A percentile compares a stretch with the other conserved stretches of the same genome.
Conservation (phyloP, 129 eudicot species). For the Escallonia rubra region DNA sequence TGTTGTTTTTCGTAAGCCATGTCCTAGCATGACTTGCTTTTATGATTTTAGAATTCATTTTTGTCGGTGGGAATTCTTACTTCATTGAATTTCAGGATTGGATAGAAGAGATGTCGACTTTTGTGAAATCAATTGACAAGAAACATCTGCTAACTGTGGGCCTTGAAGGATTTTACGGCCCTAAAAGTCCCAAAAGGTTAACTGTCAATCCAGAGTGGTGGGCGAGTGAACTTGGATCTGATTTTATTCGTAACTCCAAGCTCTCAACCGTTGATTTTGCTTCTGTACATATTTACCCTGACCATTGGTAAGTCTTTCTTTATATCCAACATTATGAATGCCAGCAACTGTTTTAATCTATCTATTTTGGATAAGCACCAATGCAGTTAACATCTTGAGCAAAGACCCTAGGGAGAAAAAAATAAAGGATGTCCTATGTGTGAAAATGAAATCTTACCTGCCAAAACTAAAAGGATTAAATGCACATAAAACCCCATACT, state of each 20-base stretch:
- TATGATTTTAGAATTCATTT: not conserved
- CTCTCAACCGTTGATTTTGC: constrained; percentile 84
- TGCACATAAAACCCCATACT: too few species aligned
- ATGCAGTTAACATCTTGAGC: too few species aligned
- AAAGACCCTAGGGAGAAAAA: too few species aligned
- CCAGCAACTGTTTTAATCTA: too few species aligned
- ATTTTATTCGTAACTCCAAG: constrained; percentile 84
- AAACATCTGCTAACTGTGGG: constrained; percentile 84
- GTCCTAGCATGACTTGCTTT: too few species aligned
- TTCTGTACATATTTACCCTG: constrained; percentile 93
- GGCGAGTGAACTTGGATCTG: constrained; percentile 86
- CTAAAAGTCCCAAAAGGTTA: constrained; percentile 62
- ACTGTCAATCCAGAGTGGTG: constrained; percentile 70
- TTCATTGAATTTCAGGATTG: constrained; percentile 66
- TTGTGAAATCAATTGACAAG: constrained; percentile 66
- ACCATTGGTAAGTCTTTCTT: constrained; percentile 65
- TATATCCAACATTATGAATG: not conserved
- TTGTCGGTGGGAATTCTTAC: constrained; percentile 3
- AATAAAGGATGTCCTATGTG: too few species aligned
- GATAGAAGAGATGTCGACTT: constrained; percentile 88
- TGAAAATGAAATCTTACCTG: too few species aligned
- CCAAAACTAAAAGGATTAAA: too few species aligned
- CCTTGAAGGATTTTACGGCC: constrained; percentile 92
- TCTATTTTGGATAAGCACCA: too few species aligned
- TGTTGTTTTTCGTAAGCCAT: too few species aligned